Evolutionary conservation across 164 flowering plant species (phyloP).

Genomic region (Stephania yunnanensis): DNA sequence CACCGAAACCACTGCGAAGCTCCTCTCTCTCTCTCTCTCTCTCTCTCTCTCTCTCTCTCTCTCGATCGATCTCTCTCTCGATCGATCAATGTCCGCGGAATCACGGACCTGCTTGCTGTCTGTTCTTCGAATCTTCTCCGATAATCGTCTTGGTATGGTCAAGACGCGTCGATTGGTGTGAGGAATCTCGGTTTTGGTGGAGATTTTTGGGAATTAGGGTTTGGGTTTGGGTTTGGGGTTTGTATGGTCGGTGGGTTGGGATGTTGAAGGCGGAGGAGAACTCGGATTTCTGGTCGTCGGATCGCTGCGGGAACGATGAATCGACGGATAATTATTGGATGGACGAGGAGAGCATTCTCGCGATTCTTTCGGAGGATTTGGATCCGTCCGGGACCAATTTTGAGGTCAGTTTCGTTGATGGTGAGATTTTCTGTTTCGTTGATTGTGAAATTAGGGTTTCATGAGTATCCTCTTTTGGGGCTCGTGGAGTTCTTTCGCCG

Average conservation of each 20-base stretch:
- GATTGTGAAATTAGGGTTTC: not conserved
- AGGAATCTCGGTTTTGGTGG: not conserved
- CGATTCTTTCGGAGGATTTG: slow-evolving; percentile 19
- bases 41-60: not conserved
- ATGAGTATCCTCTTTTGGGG: not conserved
- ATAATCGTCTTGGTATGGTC: not conserved
- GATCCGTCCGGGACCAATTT: slow-evolving; percentile 5
- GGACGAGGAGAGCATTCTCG: slow-evolving; percentile 15
- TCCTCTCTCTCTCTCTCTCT: not conserved
- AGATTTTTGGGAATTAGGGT: slow-evolving; percentile 2
- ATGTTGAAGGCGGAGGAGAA: slow-evolving; percentile 27
- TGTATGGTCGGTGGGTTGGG: slow-evolving; percentile 6
- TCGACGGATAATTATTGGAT: slow-evolving; percentile 17
- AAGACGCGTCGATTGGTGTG: not conserved
- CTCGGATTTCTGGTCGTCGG: slow-evolving; percentile 1
- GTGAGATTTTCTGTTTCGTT: not conserved
- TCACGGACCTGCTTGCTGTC: not conserved
- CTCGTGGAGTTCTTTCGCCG: not conserved
- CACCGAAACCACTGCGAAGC: not conserved
- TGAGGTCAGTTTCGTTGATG: slow-evolving; percentile 9
- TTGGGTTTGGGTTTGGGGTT: not conserved
- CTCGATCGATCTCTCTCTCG: no score
- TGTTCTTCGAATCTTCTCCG: not conserved
- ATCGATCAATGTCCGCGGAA: not conserved
- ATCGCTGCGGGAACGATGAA: not conserved